Base-by-base conservation (phyloP, 768 basidiomycete genomes). In the Boletus rex-veris region DNA sequence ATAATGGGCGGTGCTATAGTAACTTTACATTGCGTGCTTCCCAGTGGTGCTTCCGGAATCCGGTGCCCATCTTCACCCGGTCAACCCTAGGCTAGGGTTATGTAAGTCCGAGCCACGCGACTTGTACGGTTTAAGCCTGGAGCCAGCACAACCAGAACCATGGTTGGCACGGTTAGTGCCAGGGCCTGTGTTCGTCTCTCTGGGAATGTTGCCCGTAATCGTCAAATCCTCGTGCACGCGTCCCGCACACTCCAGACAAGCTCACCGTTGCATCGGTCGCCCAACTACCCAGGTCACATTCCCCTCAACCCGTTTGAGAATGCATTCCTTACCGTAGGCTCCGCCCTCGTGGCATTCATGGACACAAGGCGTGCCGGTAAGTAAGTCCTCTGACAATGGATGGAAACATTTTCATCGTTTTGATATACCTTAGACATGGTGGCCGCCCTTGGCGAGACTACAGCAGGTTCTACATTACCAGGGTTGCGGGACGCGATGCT, bases 371-470 rank as follows among this genome's bases (percentile, higher is more conserved):
- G 96, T 66, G 92, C 85, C 58, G 96, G 95, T 92, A 63, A 68
- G 86, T 69, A 64, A 68, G 86, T 68, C 5, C 39, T 35, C 43
- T 28, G 4, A 38, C 28, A 19, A 48, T 43, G 3, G 1, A 18
- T 43, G 15, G 42, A 21, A 11, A 50, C 8, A 35, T 37, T 28
- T n/a, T 47, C 31, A 11, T n/a, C 18, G 21, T 37, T 28, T 48
- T 47, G 28, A 56, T 26, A 37, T 6, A 3, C n/a, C 14, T 11
- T 58, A 98, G 95, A 99, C 70, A 92, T 99, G 87, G 82, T 98
- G 39, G 95, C 97, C 11, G 89, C 92, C 5, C 79, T 98, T 9
- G 92, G 92, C 21, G 97, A 98, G 72, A 92, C 92, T 1, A 94
- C 96, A 1, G 90, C 93, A 7, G 87, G 90, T 3, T 78, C 83